These are phyloP conservation scores for Graphium sp. DNA, from an alignment of 2,329 filamentous ascomycete species.

Conservation along the genomic window DNA sequence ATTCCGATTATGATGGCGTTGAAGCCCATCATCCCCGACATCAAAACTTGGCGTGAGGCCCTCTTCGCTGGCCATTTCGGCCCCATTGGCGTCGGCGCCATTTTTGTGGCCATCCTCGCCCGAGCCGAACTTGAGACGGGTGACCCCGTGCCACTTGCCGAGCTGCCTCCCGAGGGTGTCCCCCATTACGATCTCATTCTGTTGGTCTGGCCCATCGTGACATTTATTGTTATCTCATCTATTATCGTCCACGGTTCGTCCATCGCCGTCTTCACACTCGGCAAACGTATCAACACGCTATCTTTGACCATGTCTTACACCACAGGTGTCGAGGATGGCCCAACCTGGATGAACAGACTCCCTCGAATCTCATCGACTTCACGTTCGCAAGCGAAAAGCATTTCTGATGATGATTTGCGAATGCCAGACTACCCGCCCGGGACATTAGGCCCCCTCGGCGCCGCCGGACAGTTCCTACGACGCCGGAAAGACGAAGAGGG, in stretches of 20 bases:
- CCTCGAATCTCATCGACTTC: constrained; percentile 52
- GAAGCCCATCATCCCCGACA: constrained; percentile 86
- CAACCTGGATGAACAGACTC: constrained; percentile 87
- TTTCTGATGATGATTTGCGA: constrained; percentile 60
- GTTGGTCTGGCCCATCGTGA: constrained; percentile 88
- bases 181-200: constrained; percentile 56
- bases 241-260: constrained; percentile 97
- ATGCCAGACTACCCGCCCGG: constrained; percentile 47
- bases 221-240: constrained; percentile 84
- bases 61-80: constrained; percentile 95
- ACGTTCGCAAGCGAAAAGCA: constrained; percentile 69
- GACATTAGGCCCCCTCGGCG: constrained; percentile 51
- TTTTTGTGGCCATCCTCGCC: constrained; percentile 87
- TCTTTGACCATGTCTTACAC: constrained; percentile 96
- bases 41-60: constrained; percentile 96
- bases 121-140: constrained; percentile 77
- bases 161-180: constrained; percentile 34
- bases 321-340: constrained; percentile 69
- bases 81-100: constrained; percentile 89
- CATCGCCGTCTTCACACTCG: constrained; percentile 90
- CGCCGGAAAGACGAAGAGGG: constrained; percentile 65
- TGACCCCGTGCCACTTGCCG: constrained; percentile 54
- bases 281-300: constrained; percentile 94
- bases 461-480: constrained; percentile 63
- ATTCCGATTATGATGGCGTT: constrained; percentile 86